A percentile compares a stretch with the other conserved stretches of the same genome.
phyloP scores from a whole-genome alignment of 306 rosid species.

The Glycine latifolia region DNA sequence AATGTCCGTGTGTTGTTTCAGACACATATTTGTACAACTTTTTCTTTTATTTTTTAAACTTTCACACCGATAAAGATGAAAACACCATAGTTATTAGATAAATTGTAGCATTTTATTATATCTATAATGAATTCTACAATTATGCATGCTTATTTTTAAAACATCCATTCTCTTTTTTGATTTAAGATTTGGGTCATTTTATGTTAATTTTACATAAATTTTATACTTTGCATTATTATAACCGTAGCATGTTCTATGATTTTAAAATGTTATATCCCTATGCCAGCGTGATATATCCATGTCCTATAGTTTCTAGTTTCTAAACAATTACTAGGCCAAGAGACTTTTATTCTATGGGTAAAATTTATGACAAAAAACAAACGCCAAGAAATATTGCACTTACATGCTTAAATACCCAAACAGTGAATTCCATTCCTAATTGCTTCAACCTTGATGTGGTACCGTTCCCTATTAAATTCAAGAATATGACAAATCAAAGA shows the following conservation, averaged over 20 bases:
- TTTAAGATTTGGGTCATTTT: neutral
- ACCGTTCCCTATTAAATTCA: conserved; percentile 67
- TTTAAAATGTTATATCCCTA: neutral
- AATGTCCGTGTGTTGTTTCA: neutral
- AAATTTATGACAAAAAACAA: conserved; percentile 25
- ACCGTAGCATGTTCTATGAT: neutral
- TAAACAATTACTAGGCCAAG: neutral
- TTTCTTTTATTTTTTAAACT: neutral
- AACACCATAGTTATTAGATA: neutral
- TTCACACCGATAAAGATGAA: neutral
- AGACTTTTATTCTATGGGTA: neutral
- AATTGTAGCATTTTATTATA: neutral
- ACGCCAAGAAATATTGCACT: conserved; percentile 54
- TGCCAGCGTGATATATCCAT: neutral
- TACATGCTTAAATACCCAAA: conserved; percentile 98
- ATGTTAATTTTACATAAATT: neutral
- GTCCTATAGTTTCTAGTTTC: neutral
- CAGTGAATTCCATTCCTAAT: conserved; percentile 97
- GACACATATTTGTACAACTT: neutral
- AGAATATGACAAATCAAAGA: conserved; percentile 44
- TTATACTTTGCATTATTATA: neutral
- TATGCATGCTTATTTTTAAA: neutral
- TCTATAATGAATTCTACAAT: neutral
- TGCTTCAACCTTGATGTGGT: conserved; percentile 94
- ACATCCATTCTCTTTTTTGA: neutral